Base-by-base conservation (phyloP, 305 asterid genomes). In the Ajuga reptans region DNA sequence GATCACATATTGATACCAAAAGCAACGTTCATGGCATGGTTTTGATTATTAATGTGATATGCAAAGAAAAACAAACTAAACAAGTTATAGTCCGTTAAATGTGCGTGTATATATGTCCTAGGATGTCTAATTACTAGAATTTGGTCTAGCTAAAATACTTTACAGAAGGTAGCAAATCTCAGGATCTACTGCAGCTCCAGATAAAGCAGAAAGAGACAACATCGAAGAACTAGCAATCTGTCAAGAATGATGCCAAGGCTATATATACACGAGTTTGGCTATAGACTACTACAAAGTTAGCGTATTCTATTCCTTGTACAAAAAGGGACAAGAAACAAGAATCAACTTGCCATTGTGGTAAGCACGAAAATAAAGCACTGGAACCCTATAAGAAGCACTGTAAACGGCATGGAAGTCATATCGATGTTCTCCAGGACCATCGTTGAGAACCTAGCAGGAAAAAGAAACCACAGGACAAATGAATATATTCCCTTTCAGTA, bases 341-440 rank as follows among this genome's bases (percentile, higher is more conserved):
- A 17, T 57, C 58, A 68, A 84, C 90, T 73, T 75, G 84, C 99
- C 96, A 62, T 80, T 72, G 79, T 64, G 49, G 81, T 83, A 87
- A 81, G 95, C 96, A 55, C 90, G 96, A 62, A 90, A 89, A 71
- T 87, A 89, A 5, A 93, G 91, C 72, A 90, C 90, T 5, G 96
- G 99, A 73, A 90, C 97, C 85, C 84, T 82, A 71, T 85, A 90
- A 5, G 97, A 86, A 68, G 84, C 76, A 77, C 83, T 90, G 74
- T 87, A 90, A 55, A 86, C 79, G 3, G 78, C 82, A 69, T 93
- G 95, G 81, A 92, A 86, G 72, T 92, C 95, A 43, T 82, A 92
- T 73, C 58, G 77, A 77, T 81, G 87, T 74, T 72, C 81, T 78
- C 69, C 84, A 17, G 46, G 61, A 11, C 61, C 84, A 64, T 71